Evolutionary conservation across 225 moss, liverwort and hornwort species (phyloP), one percentile per base, ranked within the genome.

Genomic region (Pseudoscleropodium purum): DNA sequence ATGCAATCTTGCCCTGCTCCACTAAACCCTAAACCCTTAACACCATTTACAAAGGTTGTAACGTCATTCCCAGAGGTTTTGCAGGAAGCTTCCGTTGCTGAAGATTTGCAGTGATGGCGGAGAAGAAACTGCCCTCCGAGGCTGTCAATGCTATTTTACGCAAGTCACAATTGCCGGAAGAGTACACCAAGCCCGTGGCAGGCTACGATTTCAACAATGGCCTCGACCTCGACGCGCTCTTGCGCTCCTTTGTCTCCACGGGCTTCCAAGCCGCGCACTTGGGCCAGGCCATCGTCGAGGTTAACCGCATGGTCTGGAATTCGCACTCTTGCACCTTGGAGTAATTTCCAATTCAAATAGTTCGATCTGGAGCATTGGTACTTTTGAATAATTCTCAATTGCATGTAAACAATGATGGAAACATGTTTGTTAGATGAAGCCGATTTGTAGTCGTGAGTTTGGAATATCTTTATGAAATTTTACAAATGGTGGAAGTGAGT

Each of bases 171-270:
- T 86, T 87, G 66, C 90, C 87, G 1, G 52, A 31, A 2, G 88
- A 56, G 49, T 37, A 84, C 13, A 7, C 37, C 33, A 45, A 69
- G 41, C 75, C 67, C 56, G 97, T 99, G 23, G 81, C 69, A 31
- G 99, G 99, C 13, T 99, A 97, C 87, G 97, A 99, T 85, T 99
- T 99, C 91, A 99, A 97, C 84, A n/a, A 75, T 18, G 99, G 99
- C 31, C 88, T 97, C 33, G 75, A 97, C 72, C 94, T 97, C 61
- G 91, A 92, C 36, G 96, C 95, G 36, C 93, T 99, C 67, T 88
- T 99, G 89, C 92, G 90, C 49, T 93, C 96, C 57, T 45, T 99
- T 57, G 79, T 84, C 75, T 90, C 79, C 70, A 99, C 99, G 8
- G 97, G 99, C 63, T 99, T 99, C 89, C 99, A 99, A 84, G 99